Conservation (phyloP, 805 yeast species). For the Candida berthetii region DNA sequence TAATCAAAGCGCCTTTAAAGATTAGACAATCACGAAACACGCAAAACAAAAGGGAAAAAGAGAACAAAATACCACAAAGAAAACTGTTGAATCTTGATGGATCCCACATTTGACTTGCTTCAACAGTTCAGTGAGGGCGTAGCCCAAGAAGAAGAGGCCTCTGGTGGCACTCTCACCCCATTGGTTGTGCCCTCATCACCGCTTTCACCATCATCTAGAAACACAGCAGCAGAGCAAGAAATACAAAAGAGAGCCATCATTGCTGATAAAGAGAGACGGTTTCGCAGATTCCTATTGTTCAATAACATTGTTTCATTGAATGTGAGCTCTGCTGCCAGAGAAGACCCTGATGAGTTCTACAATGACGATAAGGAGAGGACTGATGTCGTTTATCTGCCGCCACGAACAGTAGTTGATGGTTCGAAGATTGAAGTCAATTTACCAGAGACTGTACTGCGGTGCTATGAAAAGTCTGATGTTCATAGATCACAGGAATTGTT, state of each 20-base stretch:
- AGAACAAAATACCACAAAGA: too few species aligned
- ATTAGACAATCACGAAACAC: too few species aligned
- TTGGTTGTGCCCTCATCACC: background rate
- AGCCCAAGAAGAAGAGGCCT: background rate
- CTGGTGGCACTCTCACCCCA: background rate
- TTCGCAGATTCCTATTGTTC: constrained; percentile 9
- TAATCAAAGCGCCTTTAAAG: too few species aligned
- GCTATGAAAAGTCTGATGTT: constrained; percentile 12
- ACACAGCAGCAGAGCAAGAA: background rate
- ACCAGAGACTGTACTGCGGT: constrained; percentile 4
- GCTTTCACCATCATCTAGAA: background rate
- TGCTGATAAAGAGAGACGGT: constrained; percentile 10
- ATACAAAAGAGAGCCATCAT: background rate
- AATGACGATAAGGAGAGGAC: constrained; percentile 3
- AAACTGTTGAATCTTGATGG: too few species aligned
- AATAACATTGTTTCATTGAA: constrained; percentile 5
- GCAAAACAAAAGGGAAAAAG: too few species aligned
- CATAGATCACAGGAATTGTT: constrained; percentile 6
- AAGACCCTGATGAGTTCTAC: constrained; percentile 13
- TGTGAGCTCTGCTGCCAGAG: constrained; percentile 4
- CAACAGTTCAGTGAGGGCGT: too few species aligned
- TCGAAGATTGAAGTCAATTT: constrained; percentile 5
- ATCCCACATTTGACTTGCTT: too few species aligned
- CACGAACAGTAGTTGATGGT: constrained; percentile 4
- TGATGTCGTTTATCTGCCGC: constrained; percentile 2